A percentile compares a stretch with the other conserved stretches of the same genome.
Conservation (phyloP, 2,329 filamentous ascomycete species). For the Ophidiomyces ophidiicola region DNA sequence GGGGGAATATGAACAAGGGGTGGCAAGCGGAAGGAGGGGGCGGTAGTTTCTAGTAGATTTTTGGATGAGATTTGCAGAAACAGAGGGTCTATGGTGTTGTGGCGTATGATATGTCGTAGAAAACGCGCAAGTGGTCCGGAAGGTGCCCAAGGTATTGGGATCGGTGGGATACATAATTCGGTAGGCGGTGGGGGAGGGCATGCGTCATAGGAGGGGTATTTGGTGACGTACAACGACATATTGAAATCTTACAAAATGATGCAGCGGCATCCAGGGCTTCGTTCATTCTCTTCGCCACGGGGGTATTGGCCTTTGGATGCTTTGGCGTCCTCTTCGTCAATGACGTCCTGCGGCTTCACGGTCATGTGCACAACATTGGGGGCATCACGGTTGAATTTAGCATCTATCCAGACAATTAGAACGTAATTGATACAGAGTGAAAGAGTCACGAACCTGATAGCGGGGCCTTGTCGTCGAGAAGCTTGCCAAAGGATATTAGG, state of each 20-base stretch:
- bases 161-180: too few species aligned
- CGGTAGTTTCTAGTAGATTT: too few species aligned
- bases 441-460: conserved; percentile 56
- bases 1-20: conserved; percentile 1
- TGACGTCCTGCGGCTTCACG: conserved; percentile 68
- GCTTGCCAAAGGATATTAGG: conserved; percentile 79
- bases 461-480: conserved; percentile 77
- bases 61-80: too few species aligned
- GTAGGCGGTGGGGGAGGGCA: background rate
- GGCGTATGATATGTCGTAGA: too few species aligned
- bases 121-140: too few species aligned
- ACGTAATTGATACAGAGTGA: background rate
- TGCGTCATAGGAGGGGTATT: background rate
- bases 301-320: conserved; percentile 44
- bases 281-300: conserved; percentile 44
- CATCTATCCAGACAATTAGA: conserved; percentile 44
- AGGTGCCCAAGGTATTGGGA: too few species aligned
- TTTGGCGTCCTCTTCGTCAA: conserved; percentile 68
- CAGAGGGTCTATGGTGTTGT: too few species aligned
- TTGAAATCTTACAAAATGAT: conserved; percentile 43
- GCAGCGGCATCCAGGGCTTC: conserved; percentile 51
- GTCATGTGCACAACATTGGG: conserved; percentile 93
- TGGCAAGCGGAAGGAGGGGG: background rate
- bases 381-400: conserved; percentile 59
- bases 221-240: background rate